Conservation (phyloP, 768 basidiomycete species). For the Russula dissimulans region DNA sequence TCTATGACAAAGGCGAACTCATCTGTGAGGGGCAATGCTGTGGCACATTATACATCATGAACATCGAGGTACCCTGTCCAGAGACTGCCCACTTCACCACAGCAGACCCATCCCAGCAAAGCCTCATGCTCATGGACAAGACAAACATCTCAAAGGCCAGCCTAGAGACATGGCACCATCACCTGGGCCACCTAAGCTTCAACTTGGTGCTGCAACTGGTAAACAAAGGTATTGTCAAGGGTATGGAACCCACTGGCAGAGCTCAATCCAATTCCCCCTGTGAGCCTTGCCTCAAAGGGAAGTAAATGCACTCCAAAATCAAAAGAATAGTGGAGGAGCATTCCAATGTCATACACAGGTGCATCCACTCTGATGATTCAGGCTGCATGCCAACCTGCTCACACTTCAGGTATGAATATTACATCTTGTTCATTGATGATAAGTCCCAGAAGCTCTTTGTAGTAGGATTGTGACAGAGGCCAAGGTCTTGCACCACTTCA, state of each 20-base stretch:
- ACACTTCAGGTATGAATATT: slow-evolving; percentile 15
- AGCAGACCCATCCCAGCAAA: too few relatives aligned
- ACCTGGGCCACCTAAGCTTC: not conserved
- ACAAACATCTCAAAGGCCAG: too few relatives aligned
- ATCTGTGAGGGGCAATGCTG: too few relatives aligned
- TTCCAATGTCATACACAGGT: not conserved
- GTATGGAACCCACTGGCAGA: slow-evolving; percentile 8
- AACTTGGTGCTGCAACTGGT: not conserved
- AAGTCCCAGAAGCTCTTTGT: slow-evolving; percentile 18
- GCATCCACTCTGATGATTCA: slow-evolving; percentile 21
- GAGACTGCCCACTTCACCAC: too few relatives aligned
- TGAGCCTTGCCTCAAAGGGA: slow-evolving; percentile 21
- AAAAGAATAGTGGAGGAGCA: too few relatives aligned
- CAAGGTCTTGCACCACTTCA: slow-evolving; percentile 10
- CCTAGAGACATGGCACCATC: not conserved
- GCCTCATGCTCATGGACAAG: too few relatives aligned
- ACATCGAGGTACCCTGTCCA: too few relatives aligned
- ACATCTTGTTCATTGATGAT: slow-evolving; percentile 21
- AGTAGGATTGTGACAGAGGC: slow-evolving; percentile 12
- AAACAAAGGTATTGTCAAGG: not conserved
- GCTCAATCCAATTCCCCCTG: not conserved
- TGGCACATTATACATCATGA: too few relatives aligned
- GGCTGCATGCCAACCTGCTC: slow-evolving; percentile 18
- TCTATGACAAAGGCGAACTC: too few relatives aligned
- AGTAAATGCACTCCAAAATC: slow-evolving; percentile 15